Base-by-base conservation (phyloP, 345 rosid genomes). In the Gossypium australe region DNA sequence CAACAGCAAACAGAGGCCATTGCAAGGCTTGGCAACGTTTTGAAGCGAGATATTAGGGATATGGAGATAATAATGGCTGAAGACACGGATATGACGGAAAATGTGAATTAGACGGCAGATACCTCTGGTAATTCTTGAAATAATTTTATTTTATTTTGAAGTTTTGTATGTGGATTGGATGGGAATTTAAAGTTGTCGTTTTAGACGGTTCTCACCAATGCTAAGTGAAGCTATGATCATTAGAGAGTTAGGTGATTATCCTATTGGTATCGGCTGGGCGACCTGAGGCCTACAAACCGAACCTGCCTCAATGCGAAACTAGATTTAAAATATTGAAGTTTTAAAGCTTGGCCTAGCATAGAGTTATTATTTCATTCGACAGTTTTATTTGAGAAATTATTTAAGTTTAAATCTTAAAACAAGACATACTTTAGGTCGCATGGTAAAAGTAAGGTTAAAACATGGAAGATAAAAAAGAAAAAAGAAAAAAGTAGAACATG, bases 1-100 rank as follows among this genome's bases (percentile, higher is more conserved):
- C 99, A 95, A 67, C 97, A 89, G 66, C 97, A 93, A 84, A 93
- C 97, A 1, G 93, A 89, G 79, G 98, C 99, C 58, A 85, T 93
- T 25, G 94, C 93, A 53, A 89, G 92, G 78, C 90, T 95, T 45
- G 94, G 91, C 20, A 61, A 61, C 12, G 66, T 61, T 8, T 29
- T 61, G 66, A 91, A 90, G 87, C 89, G 98, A 48, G 66, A 61
- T 61, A 29, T 61, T 11, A 61, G 66, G 44, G 88, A 93, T 77
- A 85, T 83, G 89, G 95, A 93, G 74, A 91, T 95, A 60, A 93
- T 95, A 68, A 89, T 93, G 92, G 81, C 94, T 0, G 99, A 91
- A 84, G 97, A 89, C 79, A 78, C 87, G 2, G 90, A 87, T 41
- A 89, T 80, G 44, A 47, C 80, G 18, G 82, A 76, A 11, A 78